Evolutionary conservation across 2,329 filamentous ascomycete genomes (phyloP).

Genomic region (Neonectria faginata): DNA sequence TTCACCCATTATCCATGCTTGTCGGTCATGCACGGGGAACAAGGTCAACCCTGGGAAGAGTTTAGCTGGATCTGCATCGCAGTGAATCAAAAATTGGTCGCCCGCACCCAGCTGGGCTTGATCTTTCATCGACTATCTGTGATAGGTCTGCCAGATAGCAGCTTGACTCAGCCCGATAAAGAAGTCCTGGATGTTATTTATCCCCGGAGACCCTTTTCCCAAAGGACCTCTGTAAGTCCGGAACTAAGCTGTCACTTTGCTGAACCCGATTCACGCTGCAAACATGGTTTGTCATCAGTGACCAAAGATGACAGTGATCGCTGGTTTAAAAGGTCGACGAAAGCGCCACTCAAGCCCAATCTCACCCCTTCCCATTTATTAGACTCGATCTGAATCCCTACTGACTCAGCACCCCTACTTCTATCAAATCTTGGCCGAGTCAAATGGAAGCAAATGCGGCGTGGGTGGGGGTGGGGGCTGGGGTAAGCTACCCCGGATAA

Average conservation of each 20-base stretch:
- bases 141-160: neutral
- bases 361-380: neutral
- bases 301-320: neutral
- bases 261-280: neutral
- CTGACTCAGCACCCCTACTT: conserved; percentile 1
- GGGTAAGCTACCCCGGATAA: conserved; percentile 23
- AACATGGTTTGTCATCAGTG: neutral
- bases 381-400: no score
- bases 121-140: neutral
- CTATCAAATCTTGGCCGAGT: neutral
- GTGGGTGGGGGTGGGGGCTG: conserved; percentile 23
- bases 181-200: neutral
- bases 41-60: neutral
- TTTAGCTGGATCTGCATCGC: neutral
- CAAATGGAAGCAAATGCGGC: neutral
- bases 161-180: neutral
- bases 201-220: neutral
- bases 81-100: neutral
- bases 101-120: neutral
- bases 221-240: neutral
- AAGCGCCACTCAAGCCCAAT: neutral
- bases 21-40: no score
- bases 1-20: no score
- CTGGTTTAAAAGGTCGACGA: neutral
- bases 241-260: neutral